phyloP scores from a whole-genome alignment of 495 filamentous ascomycete genomes.

The Penicilliopsis zonata region DNA sequence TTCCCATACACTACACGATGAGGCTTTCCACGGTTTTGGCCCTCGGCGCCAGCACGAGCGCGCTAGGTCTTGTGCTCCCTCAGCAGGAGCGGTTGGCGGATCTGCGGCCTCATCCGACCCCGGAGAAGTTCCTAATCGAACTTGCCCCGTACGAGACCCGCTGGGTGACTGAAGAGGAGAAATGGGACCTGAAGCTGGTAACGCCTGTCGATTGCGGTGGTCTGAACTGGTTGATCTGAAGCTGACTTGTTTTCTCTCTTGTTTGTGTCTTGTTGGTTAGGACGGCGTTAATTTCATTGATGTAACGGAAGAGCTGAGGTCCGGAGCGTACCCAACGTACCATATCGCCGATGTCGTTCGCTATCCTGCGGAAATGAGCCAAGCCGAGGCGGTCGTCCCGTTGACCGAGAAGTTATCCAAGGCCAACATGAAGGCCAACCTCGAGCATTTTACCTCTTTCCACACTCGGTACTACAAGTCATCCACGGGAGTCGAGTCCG shows the following conservation, averaged over 20 bases:
- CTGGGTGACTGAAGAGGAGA: slow-evolving; percentile 90
- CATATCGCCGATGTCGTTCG: slow-evolving; percentile 19
- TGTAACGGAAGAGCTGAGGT: slow-evolving; percentile 54
- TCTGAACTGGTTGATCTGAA: too few species aligned
- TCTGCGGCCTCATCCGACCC: slow-evolving; percentile 13
- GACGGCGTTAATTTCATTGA: slow-evolving; percentile 87
- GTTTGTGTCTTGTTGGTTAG: slow-evolving; percentile 26
- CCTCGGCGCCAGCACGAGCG: slow-evolving; percentile 19
- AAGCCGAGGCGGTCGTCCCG: slow-evolving; percentile 54
- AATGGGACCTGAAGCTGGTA: slow-evolving; percentile 82
- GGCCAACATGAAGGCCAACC: slow-evolving; percentile 62
- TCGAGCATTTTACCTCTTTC: slow-evolving; percentile 69
- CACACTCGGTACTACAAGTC: slow-evolving; percentile 90
- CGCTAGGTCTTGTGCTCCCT: slow-evolving; percentile 21
- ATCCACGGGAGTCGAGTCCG: slow-evolving; percentile 70
- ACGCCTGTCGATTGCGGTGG: too few species aligned
- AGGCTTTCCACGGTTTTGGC: slow-evolving; percentile 18
- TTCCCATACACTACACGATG: slow-evolving; percentile 9
- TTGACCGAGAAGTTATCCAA: slow-evolving; percentile 60
- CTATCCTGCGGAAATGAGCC: slow-evolving; percentile 57
- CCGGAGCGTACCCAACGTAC: slow-evolving; percentile 20
- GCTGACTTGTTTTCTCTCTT: slow-evolving; percentile 10
- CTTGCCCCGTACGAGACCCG: slow-evolving; percentile 68
- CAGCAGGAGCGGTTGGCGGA: slow-evolving; percentile 24
- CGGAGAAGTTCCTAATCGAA: slow-evolving; percentile 67